Base-by-base conservation (phyloP, 1,139 yeast genomes). In the Zygosaccharomyces pseudobailii region DNA sequence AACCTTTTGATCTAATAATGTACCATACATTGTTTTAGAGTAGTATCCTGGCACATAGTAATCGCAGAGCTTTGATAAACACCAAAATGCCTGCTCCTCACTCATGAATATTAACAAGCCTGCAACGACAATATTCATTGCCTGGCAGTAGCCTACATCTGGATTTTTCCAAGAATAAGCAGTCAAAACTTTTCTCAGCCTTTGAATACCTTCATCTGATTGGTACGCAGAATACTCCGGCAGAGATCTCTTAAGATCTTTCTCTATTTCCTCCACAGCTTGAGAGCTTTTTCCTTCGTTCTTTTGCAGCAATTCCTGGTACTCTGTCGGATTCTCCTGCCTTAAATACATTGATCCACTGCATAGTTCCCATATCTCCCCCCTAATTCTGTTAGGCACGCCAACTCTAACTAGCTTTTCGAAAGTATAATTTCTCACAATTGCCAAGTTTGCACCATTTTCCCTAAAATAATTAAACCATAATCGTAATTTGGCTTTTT, bases 151-250 rank as follows among this genome's bases (percentile, higher is more conserved):
- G 0, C 99, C 99, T 21, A 94, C 88, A 45, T 92, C 96, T 0
- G 97, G 97, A 62, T 90, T 89, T 58, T 87, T 87, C 97, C 97
- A 92, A 0, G 97, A 87, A 62, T 89, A 94, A 0, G 96, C 96
- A 0, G 94, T 85, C 52, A 94, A 74, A 0, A 94, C 98, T 49
- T 95, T 75, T 53, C 98, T 75, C 45, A 94, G 74, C 46, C 96
- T 74, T 47, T 74, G 78, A 41, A 94, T 90, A 6, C 99, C 98
- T 59, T 87, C 95, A 4, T 77, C 77, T 8, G 76, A 75, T 66
- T 92, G 97, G 62, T 90, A 94, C 0, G 96, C 98, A 2, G 95
- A 84, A 63, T 92, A 94, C 67, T 94, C 98, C 0, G 99, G 99
- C 49, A 94, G 70, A 0, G 97, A 89, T 49, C 99, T 74, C 62